Evolutionary conservation across 73 alveolate genomes (phyloP).

Genomic region (Paramecium caudatum): DNA sequence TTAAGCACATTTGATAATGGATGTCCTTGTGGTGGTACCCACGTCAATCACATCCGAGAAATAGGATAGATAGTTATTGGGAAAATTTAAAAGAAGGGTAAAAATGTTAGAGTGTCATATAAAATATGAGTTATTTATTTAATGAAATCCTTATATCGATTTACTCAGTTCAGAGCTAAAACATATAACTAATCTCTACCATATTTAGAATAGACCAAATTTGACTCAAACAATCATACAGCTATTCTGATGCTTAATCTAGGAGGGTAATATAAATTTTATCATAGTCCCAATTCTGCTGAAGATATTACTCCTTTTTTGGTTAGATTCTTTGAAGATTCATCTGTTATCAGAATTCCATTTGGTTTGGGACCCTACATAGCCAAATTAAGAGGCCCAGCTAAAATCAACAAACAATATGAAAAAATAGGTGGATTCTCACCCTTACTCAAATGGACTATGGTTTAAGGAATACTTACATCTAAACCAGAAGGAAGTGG

Average conservation of each 20-base stretch:
- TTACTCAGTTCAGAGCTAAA: background rate
- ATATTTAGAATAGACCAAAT: background rate
- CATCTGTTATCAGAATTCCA: slow-evolving; percentile 74
- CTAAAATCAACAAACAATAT: slow-evolving; percentile 72
- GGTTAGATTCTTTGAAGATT: slow-evolving; percentile 68
- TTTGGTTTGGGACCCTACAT: slow-evolving; percentile 78
- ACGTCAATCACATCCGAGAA: slow-evolving; percentile 88
- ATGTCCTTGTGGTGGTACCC: slow-evolving; percentile 98
- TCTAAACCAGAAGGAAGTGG: slow-evolving; percentile 71
- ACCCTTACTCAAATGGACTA: slow-evolving; percentile 84
- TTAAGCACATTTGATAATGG: slow-evolving; percentile 84
- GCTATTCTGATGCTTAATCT: slow-evolving; percentile 74
- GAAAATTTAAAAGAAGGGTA: slow-evolving; percentile 88
- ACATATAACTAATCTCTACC: background rate
- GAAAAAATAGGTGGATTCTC: slow-evolving; percentile 82
- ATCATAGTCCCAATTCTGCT: slow-evolving; percentile 58
- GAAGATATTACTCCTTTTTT: slow-evolving; percentile 71
- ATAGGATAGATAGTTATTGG: slow-evolving; percentile 79
- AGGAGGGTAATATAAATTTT: slow-evolving; percentile 70
- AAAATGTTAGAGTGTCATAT: slow-evolving; percentile 89
- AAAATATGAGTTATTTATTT: slow-evolving; percentile 71
- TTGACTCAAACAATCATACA: slow-evolving; percentile 15
- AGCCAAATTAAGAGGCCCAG: slow-evolving; percentile 77
- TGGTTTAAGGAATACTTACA: slow-evolving; percentile 79
- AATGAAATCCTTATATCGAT: slow-evolving; percentile 40